A percentile compares a stretch with the other conserved stretches of the same genome.
These are phyloP conservation scores for Lachnum nothofagi DNA, from an alignment of 2,329 filamentous ascomycete genomes.

Conservation along the genomic window DNA sequence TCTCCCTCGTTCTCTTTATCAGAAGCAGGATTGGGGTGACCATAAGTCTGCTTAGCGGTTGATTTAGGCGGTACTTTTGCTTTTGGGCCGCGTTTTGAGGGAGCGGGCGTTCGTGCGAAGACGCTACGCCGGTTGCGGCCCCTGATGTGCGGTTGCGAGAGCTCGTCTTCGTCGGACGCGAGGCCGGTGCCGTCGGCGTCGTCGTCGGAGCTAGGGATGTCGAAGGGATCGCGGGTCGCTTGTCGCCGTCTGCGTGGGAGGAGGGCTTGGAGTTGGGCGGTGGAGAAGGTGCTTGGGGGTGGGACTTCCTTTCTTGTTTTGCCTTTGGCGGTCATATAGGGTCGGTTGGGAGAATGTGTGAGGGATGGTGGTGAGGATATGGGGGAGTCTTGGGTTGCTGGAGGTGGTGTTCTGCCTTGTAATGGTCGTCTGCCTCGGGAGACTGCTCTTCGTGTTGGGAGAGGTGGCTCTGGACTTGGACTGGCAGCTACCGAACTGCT, in stretches of 20 bases:
- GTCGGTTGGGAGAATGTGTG: slow-evolving; percentile 58
- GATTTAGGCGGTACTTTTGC: slow-evolving; percentile 19
- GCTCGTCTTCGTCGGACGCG: slow-evolving; percentile 51
- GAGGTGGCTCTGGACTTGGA: slow-evolving; percentile 20
- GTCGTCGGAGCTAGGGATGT: slow-evolving; percentile 39
- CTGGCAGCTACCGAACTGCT: slow-evolving; percentile 27
- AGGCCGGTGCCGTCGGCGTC: slow-evolving; percentile 46
- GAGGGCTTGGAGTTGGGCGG: slow-evolving; percentile 35
- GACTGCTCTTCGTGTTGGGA: slow-evolving; percentile 13
- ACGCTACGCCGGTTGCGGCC: slow-evolving; percentile 31
- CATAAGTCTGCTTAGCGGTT: slow-evolving; percentile 43
- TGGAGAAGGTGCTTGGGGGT: slow-evolving; percentile 28
- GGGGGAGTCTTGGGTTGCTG: slow-evolving; percentile 27
- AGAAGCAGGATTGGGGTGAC: slow-evolving; percentile 36
- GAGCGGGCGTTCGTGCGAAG: slow-evolving; percentile 19
- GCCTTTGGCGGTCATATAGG: slow-evolving; percentile 12
- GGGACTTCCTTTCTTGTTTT: slow-evolving; percentile 19
- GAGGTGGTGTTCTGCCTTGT: slow-evolving; percentile 26
- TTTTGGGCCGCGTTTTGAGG: slow-evolving; percentile 25
- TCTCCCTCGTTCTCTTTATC: slow-evolving; percentile 56
- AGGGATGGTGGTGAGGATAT: slow-evolving; percentile 59
- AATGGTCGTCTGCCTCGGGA: slow-evolving; percentile 23
- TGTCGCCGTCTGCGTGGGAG: slow-evolving; percentile 32
- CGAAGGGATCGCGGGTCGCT: slow-evolving; percentile 33
- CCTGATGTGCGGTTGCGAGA: slow-evolving; percentile 42